A percentile compares a stretch with the other conserved stretches of the same genome.
phyloP scores from a whole-genome alignment of 2,329 filamentous ascomycete species.

The Penicillium digitatum region DNA sequence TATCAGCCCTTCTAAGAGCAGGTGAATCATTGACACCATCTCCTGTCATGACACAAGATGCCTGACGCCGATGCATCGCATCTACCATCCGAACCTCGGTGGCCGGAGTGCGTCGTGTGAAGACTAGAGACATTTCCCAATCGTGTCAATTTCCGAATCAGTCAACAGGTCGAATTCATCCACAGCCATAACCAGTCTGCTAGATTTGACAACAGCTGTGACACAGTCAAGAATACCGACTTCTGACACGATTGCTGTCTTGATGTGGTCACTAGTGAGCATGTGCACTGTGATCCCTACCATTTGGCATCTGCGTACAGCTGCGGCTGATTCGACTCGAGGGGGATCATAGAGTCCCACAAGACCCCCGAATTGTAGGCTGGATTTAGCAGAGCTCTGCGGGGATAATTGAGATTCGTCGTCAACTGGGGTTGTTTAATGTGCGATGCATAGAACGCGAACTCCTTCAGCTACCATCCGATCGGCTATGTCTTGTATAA shows the following conservation, averaged over 20 bases:
- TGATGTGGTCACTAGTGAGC: constrained; percentile 56
- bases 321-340: constrained; percentile 54
- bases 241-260: constrained; percentile 56
- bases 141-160: constrained; percentile 56
- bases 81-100: constrained; percentile 92
- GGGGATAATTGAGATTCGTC: constrained; percentile 34
- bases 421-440: constrained; percentile 28
- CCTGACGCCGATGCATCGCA: constrained; percentile 70
- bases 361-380: constrained; percentile 56
- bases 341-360: constrained; percentile 61
- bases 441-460: constrained; percentile 57
- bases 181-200: constrained; percentile 51
- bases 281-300: constrained; percentile 58
- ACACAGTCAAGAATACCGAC: constrained; percentile 52
- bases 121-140: constrained; percentile 73
- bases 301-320: constrained; percentile 52
- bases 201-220: constrained; percentile 41
- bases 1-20: constrained; percentile 73
- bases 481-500: constrained; percentile 45
- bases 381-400: constrained; percentile 50
- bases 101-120: constrained; percentile 77
- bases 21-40: constrained; percentile 86
- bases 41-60: constrained; percentile 82
- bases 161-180: constrained; percentile 54
- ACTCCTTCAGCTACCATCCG: constrained; percentile 58